Conservation (phyloP, 2,329 filamentous ascomycete species). For the Fusarium humuli region DNA sequence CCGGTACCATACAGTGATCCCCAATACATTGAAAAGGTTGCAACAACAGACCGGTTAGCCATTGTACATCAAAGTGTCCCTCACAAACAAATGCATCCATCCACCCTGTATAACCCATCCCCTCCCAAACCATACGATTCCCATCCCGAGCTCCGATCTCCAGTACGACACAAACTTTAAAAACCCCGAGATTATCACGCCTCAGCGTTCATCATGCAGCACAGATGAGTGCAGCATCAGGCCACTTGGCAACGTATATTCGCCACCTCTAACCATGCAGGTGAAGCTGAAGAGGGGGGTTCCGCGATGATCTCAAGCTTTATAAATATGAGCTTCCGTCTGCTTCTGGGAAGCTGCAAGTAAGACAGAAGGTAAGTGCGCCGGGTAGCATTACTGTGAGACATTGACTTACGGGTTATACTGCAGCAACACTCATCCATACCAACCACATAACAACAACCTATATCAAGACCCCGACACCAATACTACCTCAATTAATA, state of each 20-base stretch:
- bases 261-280: slow-evolving; percentile 16
- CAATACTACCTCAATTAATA: background rate
- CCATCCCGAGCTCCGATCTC: slow-evolving; percentile 15
- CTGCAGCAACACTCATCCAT: slow-evolving; percentile 19
- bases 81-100: background rate
- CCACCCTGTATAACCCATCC: background rate
- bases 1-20: background rate
- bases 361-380: slow-evolving; percentile 11
- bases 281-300: slow-evolving; percentile 19
- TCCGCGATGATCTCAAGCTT: slow-evolving; percentile 3
- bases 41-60: background rate
- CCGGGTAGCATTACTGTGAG: background rate
- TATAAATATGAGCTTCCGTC: slow-evolving; percentile 13
- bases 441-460: slow-evolving; percentile 1
- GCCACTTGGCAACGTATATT: slow-evolving; percentile 1
- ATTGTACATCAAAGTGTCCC: background rate
- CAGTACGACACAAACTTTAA: slow-evolving; percentile 14
- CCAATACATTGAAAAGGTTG: background rate
- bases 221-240: background rate
- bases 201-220: slow-evolving; percentile 1
- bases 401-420: slow-evolving; percentile 6
- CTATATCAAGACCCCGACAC: background rate
- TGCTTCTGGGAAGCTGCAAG: slow-evolving; percentile 2
- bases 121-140: slow-evolving; percentile 7
- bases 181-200: slow-evolving; percentile 18